These are phyloP conservation scores for Telfairia occidentalis DNA, from an alignment of 331 rosid genomes.

Conservation along the genomic window DNA sequence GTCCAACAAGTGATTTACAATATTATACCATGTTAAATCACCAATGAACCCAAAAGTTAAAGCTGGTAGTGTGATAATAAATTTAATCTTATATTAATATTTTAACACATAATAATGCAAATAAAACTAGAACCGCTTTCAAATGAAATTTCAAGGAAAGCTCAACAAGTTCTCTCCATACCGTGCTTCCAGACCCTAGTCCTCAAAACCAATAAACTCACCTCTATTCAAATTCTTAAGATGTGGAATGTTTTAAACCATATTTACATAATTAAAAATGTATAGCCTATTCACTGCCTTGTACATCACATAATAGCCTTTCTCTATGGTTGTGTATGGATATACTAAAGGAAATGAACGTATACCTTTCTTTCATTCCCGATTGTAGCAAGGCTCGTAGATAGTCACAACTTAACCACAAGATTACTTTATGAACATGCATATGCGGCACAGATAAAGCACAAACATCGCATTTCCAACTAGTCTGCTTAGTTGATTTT, in stretches of 20 bases:
- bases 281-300: not conserved
- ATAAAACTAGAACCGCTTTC: not conserved
- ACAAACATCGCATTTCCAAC: slow-evolving; percentile 59
- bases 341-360: not conserved
- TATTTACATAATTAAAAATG: not conserved
- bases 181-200: not conserved
- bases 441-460: slow-evolving; percentile 44
- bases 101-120: not conserved
- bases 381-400: slow-evolving; percentile 62
- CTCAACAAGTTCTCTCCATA: not conserved
- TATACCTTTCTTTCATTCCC: slow-evolving; percentile 85
- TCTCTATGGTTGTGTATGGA: not conserved
- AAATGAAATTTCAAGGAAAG: not conserved
- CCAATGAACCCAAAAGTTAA: too few species aligned
- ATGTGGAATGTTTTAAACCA: not conserved
- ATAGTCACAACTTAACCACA: slow-evolving; percentile 68
- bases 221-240: not conserved
- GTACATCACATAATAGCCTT: not conserved
- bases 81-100: too few species aligned
- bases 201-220: not conserved
- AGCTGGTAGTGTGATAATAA: too few species aligned
- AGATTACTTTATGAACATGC: slow-evolving; percentile 72
- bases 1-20: too few species aligned
- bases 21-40: too few species aligned
- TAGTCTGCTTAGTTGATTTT: slow-evolving; percentile 27